Evolutionary conservation across 768 basidiomycete genomes (phyloP).

Genomic region (Pleurotus tuber-regium): DNA sequence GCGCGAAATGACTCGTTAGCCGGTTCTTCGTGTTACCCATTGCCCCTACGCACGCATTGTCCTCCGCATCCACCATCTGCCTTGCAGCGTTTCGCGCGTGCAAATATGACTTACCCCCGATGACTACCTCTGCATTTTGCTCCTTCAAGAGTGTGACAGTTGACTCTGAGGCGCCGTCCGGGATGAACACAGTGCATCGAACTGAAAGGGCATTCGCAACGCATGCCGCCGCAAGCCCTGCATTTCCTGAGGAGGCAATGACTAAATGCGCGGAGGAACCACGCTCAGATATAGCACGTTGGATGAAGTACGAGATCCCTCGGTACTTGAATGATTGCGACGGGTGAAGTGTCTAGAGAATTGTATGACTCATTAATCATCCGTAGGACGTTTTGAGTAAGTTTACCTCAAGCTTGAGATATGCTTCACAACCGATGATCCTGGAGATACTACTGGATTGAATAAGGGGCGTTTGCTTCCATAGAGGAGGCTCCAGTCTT

Average conservation of each 20-base stretch:
- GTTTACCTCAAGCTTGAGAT: slow-evolving; percentile 72
- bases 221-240: slow-evolving; percentile 69
- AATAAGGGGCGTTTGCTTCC: slow-evolving; percentile 65
- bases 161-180: slow-evolving; percentile 45
- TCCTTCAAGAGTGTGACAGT: slow-evolving; percentile 49
- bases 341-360: slow-evolving; percentile 62
- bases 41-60: slow-evolving; percentile 48
- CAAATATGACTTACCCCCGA: slow-evolving; percentile 55
- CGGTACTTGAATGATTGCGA: slow-evolving; percentile 77
- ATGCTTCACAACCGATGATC: slow-evolving; percentile 47
- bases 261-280: slow-evolving; percentile 60
- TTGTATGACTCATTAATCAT: slow-evolving; percentile 3
- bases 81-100: slow-evolving; percentile 55
- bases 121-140: slow-evolving; percentile 55
- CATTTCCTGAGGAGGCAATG: slow-evolving; percentile 79
- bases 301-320: slow-evolving; percentile 62
- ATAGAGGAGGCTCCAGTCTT: too few species aligned
- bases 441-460: slow-evolving; percentile 58
- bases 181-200: slow-evolving; percentile 67
- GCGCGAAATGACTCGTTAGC: not conserved
- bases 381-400: not conserved
- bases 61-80: slow-evolving; percentile 39
- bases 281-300: slow-evolving; percentile 44
- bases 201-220: slow-evolving; percentile 56
- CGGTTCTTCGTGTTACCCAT: too few species aligned